Evolutionary conservation across 2,329 filamentous ascomycete species (phyloP).

Genomic region (Botrytis byssoidea): DNA sequence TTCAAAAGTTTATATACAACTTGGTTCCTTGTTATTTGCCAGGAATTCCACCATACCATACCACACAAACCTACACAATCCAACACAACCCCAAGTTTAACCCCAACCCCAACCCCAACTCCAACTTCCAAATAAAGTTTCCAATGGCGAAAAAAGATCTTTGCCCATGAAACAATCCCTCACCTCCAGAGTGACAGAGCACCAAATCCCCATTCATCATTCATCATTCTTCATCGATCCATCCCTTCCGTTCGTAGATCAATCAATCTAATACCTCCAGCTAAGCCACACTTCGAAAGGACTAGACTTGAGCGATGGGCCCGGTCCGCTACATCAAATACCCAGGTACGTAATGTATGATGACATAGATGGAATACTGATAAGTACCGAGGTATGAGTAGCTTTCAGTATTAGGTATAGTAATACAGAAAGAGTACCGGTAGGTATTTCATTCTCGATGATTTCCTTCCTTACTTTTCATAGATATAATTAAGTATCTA

Average conservation of each 20-base stretch:
- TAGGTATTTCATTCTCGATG: no score
- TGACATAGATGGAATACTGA: not conserved
- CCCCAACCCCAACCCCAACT: no score
- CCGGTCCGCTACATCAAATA: not conserved
- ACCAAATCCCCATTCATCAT: not conserved
- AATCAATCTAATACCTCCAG: not conserved
- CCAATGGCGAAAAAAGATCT: not conserved
- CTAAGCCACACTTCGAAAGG: not conserved
- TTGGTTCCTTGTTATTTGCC: not conserved
- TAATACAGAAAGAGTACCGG: no score
- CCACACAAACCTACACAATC: not conserved
- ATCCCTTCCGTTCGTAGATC: not conserved
- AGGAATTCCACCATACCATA: not conserved
- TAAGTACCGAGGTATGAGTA: not conserved
- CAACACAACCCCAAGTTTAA: not conserved
- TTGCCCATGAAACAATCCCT: not conserved
- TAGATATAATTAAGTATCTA: no score
- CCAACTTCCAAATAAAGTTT: not conserved
- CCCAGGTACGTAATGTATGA: not conserved
- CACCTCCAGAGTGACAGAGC: not conserved
- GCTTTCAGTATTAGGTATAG: not conserved
- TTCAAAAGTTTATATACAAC: not conserved
- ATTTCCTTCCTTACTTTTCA: no score
- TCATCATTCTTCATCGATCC: no score
- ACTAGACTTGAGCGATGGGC: not conserved